Evolutionary conservation across 2,329 filamentous ascomycete species (phyloP), one percentile per base, ranked within the genome.

Genomic region (Xenosphaeropsis pyriputrescens): DNA sequence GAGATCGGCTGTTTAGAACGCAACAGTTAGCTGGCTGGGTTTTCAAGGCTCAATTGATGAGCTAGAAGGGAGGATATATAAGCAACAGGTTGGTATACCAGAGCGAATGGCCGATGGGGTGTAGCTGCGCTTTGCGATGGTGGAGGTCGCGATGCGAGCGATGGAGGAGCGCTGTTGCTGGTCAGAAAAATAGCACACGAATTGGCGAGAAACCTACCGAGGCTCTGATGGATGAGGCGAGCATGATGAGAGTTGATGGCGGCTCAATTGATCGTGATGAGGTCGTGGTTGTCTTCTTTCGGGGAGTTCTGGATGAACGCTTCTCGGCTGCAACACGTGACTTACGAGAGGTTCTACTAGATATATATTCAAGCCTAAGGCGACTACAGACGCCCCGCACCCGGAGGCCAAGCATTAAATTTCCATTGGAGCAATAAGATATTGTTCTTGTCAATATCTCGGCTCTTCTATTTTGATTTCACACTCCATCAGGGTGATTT

Each of bases 1-100:
- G 56, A 94, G 77, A 64, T 98, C 91, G 76, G 85, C 91, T 96
- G 58, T 6, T 18, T 18, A 17, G 22, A 29, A 34, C 36, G 18
- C 18, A 22, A 26, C 12, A n/a, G 18, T 41, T 38, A 37, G 33
- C 29, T 12, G 3, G 13, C 14, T 17, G 22, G 12, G 12, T 18
- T 31, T 16, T 18, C 31, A 29, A 22, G 29, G n/a, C 32, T 16
- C 16, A 11, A 29, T n/a, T 17, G 16, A 22, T 18, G n/a, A 14
- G 32, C 12, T 32, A 33, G 29, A 22, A 14, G 17, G 4, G n/a
- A 9, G 19, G 22, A 8, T n/a, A 39, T 37, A 22, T 18, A 11
- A n/a, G 14, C 17, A 19, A 19, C 19, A 35, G 31, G 22, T 15
- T 3, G 32, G 50, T 51, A 39, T 47, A 57, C 54, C 53, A 51